These are phyloP conservation scores for Sambucus nigra DNA, from an alignment of 129 eudicot genomes.

Conservation along the genomic window DNA sequence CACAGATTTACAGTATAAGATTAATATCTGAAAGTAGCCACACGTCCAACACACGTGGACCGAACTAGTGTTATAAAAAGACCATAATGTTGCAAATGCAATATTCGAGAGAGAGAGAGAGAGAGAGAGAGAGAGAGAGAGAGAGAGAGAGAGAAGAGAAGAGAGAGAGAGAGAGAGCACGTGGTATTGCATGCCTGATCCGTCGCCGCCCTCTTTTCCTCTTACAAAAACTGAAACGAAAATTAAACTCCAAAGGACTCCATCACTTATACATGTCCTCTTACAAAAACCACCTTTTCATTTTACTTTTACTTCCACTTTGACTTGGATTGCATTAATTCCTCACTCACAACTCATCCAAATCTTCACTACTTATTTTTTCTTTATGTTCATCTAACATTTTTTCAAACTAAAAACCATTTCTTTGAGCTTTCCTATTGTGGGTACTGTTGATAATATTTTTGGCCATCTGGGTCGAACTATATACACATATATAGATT, in stretches of 20 bases:
- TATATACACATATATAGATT: not conserved
- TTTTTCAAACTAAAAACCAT: not conserved
- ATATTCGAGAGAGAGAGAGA: too few relatives aligned
- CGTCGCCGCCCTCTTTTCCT: slow-evolving; percentile 1
- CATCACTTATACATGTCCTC: not conserved
- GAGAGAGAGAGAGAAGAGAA: not conserved
- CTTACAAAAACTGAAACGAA: not conserved
- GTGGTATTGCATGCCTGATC: slow-evolving; percentile 9
- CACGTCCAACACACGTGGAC: too few relatives aligned
- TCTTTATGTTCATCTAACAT: too few relatives aligned
- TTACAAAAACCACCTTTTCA: not conserved
- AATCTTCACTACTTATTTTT: too few relatives aligned
- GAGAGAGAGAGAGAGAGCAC: slow-evolving; percentile 2
- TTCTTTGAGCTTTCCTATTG: not conserved
- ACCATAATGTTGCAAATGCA: not conserved
- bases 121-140: not conserved
- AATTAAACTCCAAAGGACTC: not conserved
- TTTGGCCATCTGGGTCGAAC: too few relatives aligned
- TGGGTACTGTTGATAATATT: slow-evolving; percentile 4
- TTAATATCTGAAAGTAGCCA: too few relatives aligned
- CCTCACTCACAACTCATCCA: too few relatives aligned
- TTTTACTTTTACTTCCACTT: not conserved
- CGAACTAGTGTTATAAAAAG: not conserved
- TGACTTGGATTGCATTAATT: not conserved
- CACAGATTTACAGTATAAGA: too few relatives aligned